Evolutionary conservation across 2,329 filamentous ascomycete species (phyloP).

Genomic region (Acrocalymma vagum): DNA sequence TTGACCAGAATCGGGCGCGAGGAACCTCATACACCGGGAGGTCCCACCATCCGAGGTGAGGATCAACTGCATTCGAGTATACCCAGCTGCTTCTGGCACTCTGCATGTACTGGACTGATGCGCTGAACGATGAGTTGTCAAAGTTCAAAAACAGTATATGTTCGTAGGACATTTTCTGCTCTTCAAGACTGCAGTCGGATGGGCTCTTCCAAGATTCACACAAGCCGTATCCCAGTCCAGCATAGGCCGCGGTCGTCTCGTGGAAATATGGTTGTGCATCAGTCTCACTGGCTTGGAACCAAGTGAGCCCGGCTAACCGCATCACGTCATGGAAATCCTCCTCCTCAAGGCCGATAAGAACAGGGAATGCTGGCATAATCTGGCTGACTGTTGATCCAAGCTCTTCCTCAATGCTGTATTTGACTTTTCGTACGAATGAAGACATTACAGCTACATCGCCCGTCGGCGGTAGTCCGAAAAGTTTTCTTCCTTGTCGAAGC

Average conservation of each 20-base stretch:
- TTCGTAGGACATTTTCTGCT: constrained; percentile 12
- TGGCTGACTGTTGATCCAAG: constrained; percentile 17
- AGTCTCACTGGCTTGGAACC: background rate
- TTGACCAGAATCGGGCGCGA: constrained; percentile 31
- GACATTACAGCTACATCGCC: constrained; percentile 25
- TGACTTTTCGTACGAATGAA: constrained; percentile 23
- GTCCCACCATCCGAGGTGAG: constrained; percentile 34
- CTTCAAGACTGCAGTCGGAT: constrained; percentile 11
- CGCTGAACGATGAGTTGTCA: constrained; percentile 34
- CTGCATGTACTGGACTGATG: constrained; percentile 21
- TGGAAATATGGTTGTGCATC: constrained; percentile 12
- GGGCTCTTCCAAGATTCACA: constrained; percentile 18
- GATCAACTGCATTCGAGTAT: constrained; percentile 13
- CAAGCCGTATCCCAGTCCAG: constrained; percentile 21
- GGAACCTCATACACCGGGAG: constrained; percentile 30
- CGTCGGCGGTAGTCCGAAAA: constrained; percentile 18
- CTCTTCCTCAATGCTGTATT: constrained; percentile 20
- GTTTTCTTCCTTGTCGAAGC: constrained; percentile 13
- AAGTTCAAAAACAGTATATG: constrained; percentile 34
- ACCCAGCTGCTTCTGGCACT: constrained; percentile 13
- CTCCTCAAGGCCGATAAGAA: constrained; percentile 12
- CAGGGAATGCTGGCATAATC: constrained; percentile 27
- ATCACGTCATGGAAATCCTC: constrained; percentile 27
- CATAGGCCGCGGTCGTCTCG: constrained; percentile 31
- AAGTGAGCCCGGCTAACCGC: constrained; percentile 18